Evolutionary conservation across 805 yeast genomes (phyloP), one percentile per base, ranked within the genome.

Genomic region (Candida cerambycidarum): DNA sequence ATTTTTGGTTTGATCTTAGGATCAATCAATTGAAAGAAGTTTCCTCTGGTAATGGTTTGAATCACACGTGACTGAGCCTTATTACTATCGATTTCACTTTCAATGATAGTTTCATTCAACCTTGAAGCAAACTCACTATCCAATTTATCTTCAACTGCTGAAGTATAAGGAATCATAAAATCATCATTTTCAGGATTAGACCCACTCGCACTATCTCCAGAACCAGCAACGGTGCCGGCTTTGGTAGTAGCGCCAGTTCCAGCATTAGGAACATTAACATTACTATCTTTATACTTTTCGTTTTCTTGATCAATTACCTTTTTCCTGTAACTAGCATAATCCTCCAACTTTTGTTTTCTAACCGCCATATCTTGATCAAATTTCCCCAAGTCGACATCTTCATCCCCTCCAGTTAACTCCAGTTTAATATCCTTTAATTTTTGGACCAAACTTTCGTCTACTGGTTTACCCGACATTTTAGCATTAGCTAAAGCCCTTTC

Each of bases 21-120:
- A 50, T 67, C 67, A 29, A 70, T 65, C 21, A 78, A 60, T 46
- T 75, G 75, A 54, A 81, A 82, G 53, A 80, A 80, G 48, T 75
- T 72, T 2, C 90, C 90, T 47, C 89, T 67, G 2, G 88, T 82
- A 29, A 85, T 73, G 4, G 87, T 83, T 48, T 85, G 77, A 13
- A 84, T 70, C n/a, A 80, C 83, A 41, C 89, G 67, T 32, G 80
- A 76, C 39, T 76, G 76, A 7, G 65, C 62, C 19, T 61, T 61
- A 51, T 78, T 78, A 13, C 80, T 65, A 48, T 80, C 82, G 14
- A 82, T 62, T 19, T 74, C 76, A 2, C 86, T 80, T 39, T 76
- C 69, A 32, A 68, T 71, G 32, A 82, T 76, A 10, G 76, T 72
- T 65, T 75, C 78, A 53, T 78, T 75, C 48, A 78, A 60, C 45